Conservation (phyloP, 139 green algal species). For the Gonium pectorale region DNA sequence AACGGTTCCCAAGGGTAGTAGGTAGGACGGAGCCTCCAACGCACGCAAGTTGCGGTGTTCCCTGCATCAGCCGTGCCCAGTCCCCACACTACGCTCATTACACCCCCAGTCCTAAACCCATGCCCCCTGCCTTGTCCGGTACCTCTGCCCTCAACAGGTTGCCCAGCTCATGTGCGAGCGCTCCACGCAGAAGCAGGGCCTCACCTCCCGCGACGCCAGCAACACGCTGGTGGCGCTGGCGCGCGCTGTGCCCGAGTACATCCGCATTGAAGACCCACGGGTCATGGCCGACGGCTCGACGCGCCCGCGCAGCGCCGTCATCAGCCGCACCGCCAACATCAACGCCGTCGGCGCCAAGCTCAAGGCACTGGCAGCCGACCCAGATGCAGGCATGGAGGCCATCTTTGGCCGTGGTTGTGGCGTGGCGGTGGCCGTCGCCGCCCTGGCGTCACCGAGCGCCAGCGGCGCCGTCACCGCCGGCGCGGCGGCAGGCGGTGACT, state of each 20-base stretch:
- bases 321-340: background rate
- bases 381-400: background rate
- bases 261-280: slow-evolving; percentile 38
- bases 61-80: too few relatives aligned
- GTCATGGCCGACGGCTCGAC: slow-evolving; percentile 28
- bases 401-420: background rate
- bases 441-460: too few relatives aligned
- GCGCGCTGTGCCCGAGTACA: slow-evolving; percentile 28
- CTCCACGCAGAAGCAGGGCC: background rate
- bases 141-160: background rate
- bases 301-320: slow-evolving; percentile 25
- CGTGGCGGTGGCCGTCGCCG: background rate
- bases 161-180: slow-evolving; percentile 24
- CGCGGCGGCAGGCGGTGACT: background rate
- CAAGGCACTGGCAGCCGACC: slow-evolving; percentile 25
- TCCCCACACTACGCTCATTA: too few relatives aligned
- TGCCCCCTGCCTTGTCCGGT: too few relatives aligned
- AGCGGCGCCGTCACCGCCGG: background rate
- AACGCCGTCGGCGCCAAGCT: slow-evolving; percentile 23
- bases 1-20: too few relatives aligned
- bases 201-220: slow-evolving; percentile 11
- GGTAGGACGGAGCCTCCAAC: too few relatives aligned
- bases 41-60: too few relatives aligned
- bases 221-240: slow-evolving; percentile 19
- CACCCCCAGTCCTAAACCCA: too few relatives aligned